Conservation (phyloP, 768 basidiomycete species). For the Amanita phalloides region DNA sequence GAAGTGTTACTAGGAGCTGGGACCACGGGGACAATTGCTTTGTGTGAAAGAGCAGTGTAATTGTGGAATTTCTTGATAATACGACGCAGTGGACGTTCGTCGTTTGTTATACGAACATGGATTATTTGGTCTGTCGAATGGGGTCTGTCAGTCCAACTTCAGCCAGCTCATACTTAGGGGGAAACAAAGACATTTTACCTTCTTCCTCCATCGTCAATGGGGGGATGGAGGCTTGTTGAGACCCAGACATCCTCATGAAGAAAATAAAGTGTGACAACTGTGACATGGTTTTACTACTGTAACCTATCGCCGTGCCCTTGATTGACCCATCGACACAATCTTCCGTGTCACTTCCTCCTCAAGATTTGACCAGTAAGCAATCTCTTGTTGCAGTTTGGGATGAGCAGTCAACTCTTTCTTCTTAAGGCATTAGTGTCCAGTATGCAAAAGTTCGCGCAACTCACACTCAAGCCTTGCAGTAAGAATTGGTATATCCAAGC, state of each 20-base stretch:
- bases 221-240: constrained; percentile 24
- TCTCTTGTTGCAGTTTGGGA: constrained; percentile 77
- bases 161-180: constrained; percentile 4
- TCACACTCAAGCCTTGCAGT: constrained; percentile 65
- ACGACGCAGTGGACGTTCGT: constrained; percentile 68
- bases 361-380: constrained; percentile 77
- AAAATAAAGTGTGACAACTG: neutral
- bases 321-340: constrained; percentile 35
- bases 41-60: constrained; percentile 49
- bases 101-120: constrained; percentile 70
- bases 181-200: constrained; percentile 24
- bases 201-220: constrained; percentile 53
- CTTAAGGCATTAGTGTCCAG: constrained; percentile 3
- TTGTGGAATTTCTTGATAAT: constrained; percentile 76
- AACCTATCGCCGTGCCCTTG: constrained; percentile 9
- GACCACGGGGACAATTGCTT: constrained; percentile 27
- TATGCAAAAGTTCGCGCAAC: constrained; percentile 13
- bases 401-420: constrained; percentile 68
- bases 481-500: constrained; percentile 68
- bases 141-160: constrained; percentile 17
- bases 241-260: neutral
- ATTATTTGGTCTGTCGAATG: constrained; percentile 59
- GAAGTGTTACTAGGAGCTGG: constrained; percentile 16
- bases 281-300: neutral
- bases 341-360: constrained; percentile 70